Evolutionary conservation across 148 eudicot genomes (phyloP).

Genomic region (Fagopyrum tataricum): DNA sequence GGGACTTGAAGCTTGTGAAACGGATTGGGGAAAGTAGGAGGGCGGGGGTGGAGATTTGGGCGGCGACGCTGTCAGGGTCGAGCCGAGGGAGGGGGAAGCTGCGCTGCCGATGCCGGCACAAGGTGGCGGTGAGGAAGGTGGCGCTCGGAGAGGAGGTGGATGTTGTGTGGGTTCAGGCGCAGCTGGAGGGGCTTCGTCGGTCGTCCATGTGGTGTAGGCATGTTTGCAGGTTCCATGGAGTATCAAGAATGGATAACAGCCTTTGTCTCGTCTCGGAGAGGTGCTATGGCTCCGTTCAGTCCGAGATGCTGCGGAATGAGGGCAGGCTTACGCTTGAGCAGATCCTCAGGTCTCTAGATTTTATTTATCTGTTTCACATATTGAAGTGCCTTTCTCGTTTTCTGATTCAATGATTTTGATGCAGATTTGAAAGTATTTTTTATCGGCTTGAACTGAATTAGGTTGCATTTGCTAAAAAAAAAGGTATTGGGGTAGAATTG

Average conservation of each 20-base stretch:
- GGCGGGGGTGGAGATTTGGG: conserved; percentile 73
- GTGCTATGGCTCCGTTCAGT: conserved; percentile 71
- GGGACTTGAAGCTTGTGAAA: conserved; percentile 52
- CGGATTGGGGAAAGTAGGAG: conserved; percentile 61
- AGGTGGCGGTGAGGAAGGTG: conserved; percentile 80
- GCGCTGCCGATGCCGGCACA: conserved; percentile 60
- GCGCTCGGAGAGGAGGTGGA: conserved; percentile 58
- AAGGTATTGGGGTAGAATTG: not conserved
- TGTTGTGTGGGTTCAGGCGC: conserved; percentile 62
- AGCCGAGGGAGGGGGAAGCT: conserved; percentile 17
- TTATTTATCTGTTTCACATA: not conserved
- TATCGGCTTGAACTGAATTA: not conserved
- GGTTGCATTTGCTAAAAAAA: not conserved
- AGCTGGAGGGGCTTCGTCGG: conserved; percentile 68
- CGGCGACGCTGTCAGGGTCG: conserved; percentile 37
- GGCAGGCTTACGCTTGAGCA: conserved; percentile 93
- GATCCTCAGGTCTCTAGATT: conserved; percentile 62
- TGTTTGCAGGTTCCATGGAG: conserved; percentile 81
- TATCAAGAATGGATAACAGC: conserved; percentile 34
- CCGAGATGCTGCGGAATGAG: conserved; percentile 78
- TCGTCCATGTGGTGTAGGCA: conserved; percentile 90
- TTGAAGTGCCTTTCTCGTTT: not conserved
- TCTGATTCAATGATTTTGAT: not conserved
- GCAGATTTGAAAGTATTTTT: not conserved
- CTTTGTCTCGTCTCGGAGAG: conserved; percentile 69